Conservation (phyloP, 257 asterid species). For the Osmanthus fragrans region DNA sequence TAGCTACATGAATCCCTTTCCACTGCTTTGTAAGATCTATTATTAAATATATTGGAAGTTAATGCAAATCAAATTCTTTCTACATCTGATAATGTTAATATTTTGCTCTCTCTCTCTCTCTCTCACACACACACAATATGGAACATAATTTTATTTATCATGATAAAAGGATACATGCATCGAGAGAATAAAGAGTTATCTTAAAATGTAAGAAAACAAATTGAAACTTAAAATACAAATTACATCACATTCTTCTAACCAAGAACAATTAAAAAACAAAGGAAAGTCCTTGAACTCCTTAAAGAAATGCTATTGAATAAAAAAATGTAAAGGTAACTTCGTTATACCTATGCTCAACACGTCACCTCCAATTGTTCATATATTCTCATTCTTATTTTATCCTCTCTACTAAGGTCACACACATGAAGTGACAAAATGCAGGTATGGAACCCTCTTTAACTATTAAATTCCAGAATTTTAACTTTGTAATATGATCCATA, state of each 20-base stretch:
- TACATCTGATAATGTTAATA: background rate
- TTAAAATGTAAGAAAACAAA: background rate
- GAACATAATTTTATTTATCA: background rate
- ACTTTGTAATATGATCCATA: background rate
- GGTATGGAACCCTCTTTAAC: background rate
- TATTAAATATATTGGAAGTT: background rate
- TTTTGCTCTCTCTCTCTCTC: background rate
- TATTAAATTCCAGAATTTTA: background rate
- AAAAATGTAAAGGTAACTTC: background rate
- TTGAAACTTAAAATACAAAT: background rate
- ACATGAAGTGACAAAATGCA: background rate
- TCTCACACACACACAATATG: no score
- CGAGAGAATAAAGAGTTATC: background rate
- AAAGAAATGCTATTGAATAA: background rate
- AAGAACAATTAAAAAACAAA: background rate
- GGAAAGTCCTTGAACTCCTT: background rate
- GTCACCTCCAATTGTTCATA: background rate
- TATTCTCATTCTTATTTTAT: background rate
- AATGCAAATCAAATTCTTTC: background rate
- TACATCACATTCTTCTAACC: background rate
- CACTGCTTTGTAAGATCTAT: background rate
- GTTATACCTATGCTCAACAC: background rate
- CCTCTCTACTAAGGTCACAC: background rate
- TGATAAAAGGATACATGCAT: background rate
- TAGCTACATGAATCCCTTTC: background rate